phyloP scores from a whole-genome alignment of 2,329 filamentous ascomycete genomes.

The Falciphora oryzae region DNA sequence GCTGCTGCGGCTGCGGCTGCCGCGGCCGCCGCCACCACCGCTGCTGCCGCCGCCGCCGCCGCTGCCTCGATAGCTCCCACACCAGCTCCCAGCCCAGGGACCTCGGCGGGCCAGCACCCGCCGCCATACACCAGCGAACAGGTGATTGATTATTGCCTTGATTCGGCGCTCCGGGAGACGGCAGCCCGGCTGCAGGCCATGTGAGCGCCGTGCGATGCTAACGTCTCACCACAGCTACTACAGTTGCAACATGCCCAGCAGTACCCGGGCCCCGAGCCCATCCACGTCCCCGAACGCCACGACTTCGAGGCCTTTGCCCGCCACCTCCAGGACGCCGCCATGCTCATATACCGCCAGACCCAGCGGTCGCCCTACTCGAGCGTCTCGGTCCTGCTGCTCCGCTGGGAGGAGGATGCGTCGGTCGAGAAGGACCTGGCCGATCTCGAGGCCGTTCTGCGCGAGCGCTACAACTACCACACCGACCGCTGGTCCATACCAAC shows the following conservation, averaged over 20 bases:
- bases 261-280: conserved; percentile 16
- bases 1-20: not conserved
- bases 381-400: conserved; percentile 54
- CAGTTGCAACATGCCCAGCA: conserved; percentile 13
- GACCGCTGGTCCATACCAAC: conserved; percentile 57
- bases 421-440: conserved; percentile 47
- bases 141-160: not conserved
- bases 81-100: not conserved
- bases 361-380: conserved; percentile 51
- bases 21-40: no score
- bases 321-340: conserved; percentile 62
- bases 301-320: conserved; percentile 63
- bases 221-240: not conserved
- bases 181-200: conserved; percentile 7
- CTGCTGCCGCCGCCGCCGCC: no score
- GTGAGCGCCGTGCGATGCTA: not conserved
- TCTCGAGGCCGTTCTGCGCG: conserved; percentile 52
- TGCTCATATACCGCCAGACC: conserved; percentile 59
- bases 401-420: conserved; percentile 56
- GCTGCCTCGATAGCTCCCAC: not conserved
- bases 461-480: conserved; percentile 55
- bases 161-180: not conserved
- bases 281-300: conserved; percentile 37
- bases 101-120: conserved; percentile 5
- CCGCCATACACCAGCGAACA: conserved; percentile 2